Evolutionary conservation across 352 stramenopile species (phyloP).

Genomic region (Pythium volutum): DNA sequence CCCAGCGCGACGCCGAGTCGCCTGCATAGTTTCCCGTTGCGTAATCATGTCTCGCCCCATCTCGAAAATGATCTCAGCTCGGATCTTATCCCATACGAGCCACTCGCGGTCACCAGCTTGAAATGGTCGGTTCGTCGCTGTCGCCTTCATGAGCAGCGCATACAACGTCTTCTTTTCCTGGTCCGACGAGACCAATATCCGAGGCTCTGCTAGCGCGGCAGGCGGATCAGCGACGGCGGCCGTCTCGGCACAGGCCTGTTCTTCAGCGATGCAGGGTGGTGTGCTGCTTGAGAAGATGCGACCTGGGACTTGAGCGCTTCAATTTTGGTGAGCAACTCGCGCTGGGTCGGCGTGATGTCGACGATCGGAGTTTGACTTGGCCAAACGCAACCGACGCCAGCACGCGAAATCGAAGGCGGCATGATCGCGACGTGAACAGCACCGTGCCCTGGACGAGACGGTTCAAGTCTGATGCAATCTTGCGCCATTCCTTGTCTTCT

Average conservation of each 20-base stretch:
- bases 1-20: neutral
- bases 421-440: neutral
- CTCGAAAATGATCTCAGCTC: neutral
- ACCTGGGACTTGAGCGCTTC: neutral
- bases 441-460: neutral
- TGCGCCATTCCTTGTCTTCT: neutral
- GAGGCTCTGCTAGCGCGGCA: no score
- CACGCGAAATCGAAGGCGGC: neutral
- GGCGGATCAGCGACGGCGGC: no score
- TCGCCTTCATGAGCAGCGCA: neutral
- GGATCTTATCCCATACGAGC: slow-evolving; percentile 5
- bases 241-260: no score
- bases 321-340: neutral
- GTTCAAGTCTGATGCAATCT: neutral
- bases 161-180: neutral
- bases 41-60: neutral
- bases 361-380: neutral
- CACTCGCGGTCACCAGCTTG: neutral
- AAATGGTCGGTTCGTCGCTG: neutral
- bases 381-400: neutral
- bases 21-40: neutral
- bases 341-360: neutral
- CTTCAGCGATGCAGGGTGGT: no score
- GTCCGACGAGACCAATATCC: neutral
- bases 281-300: no score